These are phyloP conservation scores for Endothia cerciana DNA, from an alignment of 2,329 filamentous ascomycete genomes.

Conservation along the genomic window DNA sequence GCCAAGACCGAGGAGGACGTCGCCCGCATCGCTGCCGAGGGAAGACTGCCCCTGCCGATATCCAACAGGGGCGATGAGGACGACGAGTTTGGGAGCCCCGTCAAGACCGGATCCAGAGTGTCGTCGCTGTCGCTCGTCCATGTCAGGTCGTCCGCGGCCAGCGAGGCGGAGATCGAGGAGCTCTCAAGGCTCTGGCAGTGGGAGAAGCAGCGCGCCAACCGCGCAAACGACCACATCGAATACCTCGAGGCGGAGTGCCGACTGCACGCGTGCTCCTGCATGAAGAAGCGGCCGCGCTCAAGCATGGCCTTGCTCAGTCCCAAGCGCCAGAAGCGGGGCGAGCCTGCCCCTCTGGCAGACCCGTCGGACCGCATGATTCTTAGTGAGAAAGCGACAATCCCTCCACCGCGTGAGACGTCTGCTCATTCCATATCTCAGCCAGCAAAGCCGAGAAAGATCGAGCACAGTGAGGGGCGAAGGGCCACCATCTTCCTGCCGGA, in stretches of 20 bases:
- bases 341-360: constrained; percentile 43
- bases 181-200: constrained; percentile 56
- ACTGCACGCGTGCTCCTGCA: constrained; percentile 68
- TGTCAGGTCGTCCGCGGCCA: constrained; percentile 58
- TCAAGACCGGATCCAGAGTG: constrained; percentile 50
- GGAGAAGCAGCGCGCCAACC: constrained; percentile 66
- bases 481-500: constrained; percentile 60
- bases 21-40: constrained; percentile 72
- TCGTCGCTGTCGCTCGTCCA: constrained; percentile 52
- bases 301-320: constrained; percentile 36
- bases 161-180: constrained; percentile 63
- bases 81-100: constrained; percentile 65
- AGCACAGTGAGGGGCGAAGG: constrained; percentile 33
- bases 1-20: constrained; percentile 73
- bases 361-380: constrained; percentile 49
- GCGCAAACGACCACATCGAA: constrained; percentile 73
- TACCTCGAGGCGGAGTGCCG: constrained; percentile 77
- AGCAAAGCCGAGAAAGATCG: constrained; percentile 42
- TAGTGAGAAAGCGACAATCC: constrained; percentile 39
- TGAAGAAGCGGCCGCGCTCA: constrained; percentile 43
- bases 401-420: constrained; percentile 38
- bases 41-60: constrained; percentile 66
- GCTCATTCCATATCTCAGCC: constrained; percentile 34
- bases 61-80: constrained; percentile 45
- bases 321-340: constrained; percentile 43